Percentiles rank a stretch among this genome's conserved stretches.
These are phyloP conservation scores for Chalciporus piperatus DNA, from an alignment of 768 basidiomycete species.

Conservation along the genomic window DNA sequence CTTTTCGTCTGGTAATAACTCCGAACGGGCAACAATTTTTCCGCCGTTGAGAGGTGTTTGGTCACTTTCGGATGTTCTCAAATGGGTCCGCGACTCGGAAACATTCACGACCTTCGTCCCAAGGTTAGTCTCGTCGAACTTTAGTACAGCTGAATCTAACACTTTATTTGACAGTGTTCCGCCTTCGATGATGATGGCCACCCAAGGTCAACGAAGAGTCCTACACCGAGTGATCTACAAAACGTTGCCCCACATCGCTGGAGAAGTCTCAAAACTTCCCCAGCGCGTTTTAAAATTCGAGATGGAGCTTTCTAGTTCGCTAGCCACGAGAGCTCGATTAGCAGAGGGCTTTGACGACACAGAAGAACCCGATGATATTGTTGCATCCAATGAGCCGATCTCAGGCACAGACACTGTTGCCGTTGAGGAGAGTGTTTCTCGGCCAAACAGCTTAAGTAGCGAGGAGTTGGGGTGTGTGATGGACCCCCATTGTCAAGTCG, in stretches of 20 bases:
- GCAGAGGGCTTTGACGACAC: not conserved
- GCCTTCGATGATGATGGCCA: slow-evolving; percentile 28
- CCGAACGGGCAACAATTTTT: slow-evolving; percentile 37
- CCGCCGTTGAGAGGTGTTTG: slow-evolving; percentile 47
- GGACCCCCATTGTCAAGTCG: slow-evolving; percentile 33
- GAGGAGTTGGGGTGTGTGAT: not conserved
- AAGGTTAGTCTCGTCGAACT: slow-evolving; percentile 36
- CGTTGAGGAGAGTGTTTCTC: not conserved
- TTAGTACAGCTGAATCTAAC: not conserved
- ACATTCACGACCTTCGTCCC: slow-evolving; percentile 46
- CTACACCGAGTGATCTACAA: slow-evolving; percentile 51
- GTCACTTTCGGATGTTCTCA: slow-evolving; percentile 40
- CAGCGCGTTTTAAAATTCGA: slow-evolving; percentile 40
- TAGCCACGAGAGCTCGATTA: not conserved
- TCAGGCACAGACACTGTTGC: not conserved
- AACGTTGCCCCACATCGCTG: slow-evolving; percentile 24
- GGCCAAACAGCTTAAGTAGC: not conserved
- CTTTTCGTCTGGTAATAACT: slow-evolving; percentile 37
- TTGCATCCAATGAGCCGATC: not conserved
- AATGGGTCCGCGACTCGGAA: slow-evolving; percentile 41
- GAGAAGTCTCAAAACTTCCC: slow-evolving; percentile 4
- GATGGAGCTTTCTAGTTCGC: slow-evolving; percentile 25
- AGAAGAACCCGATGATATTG: not conserved
- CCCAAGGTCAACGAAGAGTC: slow-evolving; percentile 31
- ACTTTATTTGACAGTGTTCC: slow-evolving; percentile 36